Evolutionary conservation across 192 early-diverging fungal species (phyloP).

Genomic region (Funneliformis geosporum): DNA sequence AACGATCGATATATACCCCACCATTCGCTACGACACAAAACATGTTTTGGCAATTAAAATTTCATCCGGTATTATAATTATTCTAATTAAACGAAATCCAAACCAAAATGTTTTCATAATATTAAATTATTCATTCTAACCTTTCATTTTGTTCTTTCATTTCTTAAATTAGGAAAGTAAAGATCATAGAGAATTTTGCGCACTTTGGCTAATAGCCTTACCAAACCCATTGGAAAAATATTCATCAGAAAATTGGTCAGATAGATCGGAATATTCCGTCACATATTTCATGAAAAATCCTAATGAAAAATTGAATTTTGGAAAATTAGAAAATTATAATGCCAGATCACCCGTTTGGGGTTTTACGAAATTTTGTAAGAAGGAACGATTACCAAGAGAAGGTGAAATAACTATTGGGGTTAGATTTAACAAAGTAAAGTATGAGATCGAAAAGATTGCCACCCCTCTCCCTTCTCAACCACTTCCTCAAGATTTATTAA

Average conservation of each 20-base stretch:
- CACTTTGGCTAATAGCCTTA: conserved; percentile 7
- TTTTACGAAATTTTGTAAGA: conserved; percentile 7
- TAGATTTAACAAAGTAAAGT: conserved; percentile 14
- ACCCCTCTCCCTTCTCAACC: background rate
- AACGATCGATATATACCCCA: conserved; percentile 11
- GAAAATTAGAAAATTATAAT: conserved; percentile 14
- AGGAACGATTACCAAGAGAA: conserved; percentile 1
- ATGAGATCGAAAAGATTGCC: background rate
- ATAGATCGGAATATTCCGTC: background rate
- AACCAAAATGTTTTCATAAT: background rate
- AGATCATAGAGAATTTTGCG: conserved; percentile 12
- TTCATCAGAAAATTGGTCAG: conserved; percentile 8
- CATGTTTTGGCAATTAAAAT: conserved; percentile 29
- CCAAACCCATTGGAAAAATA: conserved; percentile 11
- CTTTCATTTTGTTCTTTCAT: background rate
- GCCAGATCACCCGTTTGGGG: background rate
- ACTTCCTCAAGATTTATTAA: conserved; percentile 17
- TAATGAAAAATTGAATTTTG: conserved; percentile 5
- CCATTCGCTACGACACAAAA: conserved; percentile 19
- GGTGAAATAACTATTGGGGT: conserved; percentile 23
- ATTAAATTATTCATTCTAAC: background rate
- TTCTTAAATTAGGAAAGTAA: background rate
- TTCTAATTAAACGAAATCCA: background rate
- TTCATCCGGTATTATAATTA: conserved; percentile 13
- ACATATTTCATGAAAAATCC: conserved; percentile 15